Evolutionary conservation across 495 filamentous ascomycete genomes (phyloP).

Genomic region (Talaromyces borbonicus): DNA sequence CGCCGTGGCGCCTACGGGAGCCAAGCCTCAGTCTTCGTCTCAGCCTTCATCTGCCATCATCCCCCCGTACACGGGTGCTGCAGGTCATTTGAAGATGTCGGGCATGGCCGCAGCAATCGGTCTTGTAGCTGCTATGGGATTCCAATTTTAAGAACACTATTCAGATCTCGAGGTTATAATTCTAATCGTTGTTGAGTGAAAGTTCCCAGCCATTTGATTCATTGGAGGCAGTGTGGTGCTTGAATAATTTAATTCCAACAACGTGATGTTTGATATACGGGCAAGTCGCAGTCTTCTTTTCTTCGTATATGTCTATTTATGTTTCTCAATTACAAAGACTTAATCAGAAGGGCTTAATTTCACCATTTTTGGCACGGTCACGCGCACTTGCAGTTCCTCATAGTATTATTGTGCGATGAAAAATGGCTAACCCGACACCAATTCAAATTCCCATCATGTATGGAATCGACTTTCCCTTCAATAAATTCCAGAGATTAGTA

Average conservation of each 20-base stretch:
- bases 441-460: too few species aligned
- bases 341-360: too few species aligned
- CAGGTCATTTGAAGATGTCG: conserved; percentile 20
- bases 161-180: neutral
- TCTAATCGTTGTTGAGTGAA: neutral
- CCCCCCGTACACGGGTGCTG: conserved; percentile 9
- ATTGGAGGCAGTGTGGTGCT: too few species aligned
- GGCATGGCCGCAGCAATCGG: conserved; percentile 17
- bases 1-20: conserved; percentile 4
- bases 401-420: too few species aligned
- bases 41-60: neutral
- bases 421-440: too few species aligned
- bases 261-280: too few species aligned
- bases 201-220: neutral
- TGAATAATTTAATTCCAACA: too few species aligned
- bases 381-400: too few species aligned
- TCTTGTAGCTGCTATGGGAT: conserved; percentile 13
- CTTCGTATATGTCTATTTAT: neutral
- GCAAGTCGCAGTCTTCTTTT: too few species aligned
- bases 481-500: too few species aligned
- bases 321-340: neutral
- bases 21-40: neutral
- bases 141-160: conserved; percentile 16
- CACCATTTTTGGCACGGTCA: too few species aligned
- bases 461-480: too few species aligned